Evolutionary conservation across 129 eudicot genomes (phyloP).

Genomic region (Saussurea involucrata): DNA sequence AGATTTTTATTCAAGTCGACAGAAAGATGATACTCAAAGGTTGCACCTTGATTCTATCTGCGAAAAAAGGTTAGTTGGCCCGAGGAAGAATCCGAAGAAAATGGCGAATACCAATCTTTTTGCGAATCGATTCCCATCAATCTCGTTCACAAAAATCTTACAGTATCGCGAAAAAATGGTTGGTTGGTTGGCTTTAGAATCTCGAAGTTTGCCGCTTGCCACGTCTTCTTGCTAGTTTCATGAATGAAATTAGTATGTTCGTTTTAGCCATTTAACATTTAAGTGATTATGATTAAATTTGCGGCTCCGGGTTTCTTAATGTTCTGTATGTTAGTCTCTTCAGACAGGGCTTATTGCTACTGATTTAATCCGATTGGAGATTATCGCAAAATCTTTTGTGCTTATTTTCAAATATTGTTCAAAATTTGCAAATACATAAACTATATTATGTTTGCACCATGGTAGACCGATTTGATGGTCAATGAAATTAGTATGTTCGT

Average conservation of each 20-base stretch:
- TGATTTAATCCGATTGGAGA: neutral
- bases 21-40: slow-evolving; percentile 18
- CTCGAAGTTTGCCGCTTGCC: slow-evolving; percentile 9
- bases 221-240: slow-evolving; percentile 5
- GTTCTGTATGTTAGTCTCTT: slow-evolving; percentile 14
- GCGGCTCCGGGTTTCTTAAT: slow-evolving; percentile 2
- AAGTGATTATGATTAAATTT: neutral
- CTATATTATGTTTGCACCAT: no score
- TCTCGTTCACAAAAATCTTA: slow-evolving; percentile 6
- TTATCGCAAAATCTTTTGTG: neutral
- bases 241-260: neutral
- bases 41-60: slow-evolving; percentile 22
- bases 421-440: no score
- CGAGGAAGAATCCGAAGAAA: neutral
- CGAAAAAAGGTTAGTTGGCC: neutral
- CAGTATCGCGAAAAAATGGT: slow-evolving; percentile 6
- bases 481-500: no score
- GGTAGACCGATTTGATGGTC: no score
- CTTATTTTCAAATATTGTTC: neutral
- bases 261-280: neutral
- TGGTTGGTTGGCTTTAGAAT: neutral
- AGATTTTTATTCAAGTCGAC: slow-evolving; percentile 13
- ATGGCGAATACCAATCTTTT: slow-evolving; percentile 20
- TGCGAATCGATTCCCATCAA: slow-evolving; percentile 19
- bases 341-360: slow-evolving; percentile 13